Percentiles rank a stretch among this genome's conserved stretches.
Evolutionary conservation across 176 grass and related monocot genomes (phyloP).

Genomic region (Oryza nivara): DNA sequence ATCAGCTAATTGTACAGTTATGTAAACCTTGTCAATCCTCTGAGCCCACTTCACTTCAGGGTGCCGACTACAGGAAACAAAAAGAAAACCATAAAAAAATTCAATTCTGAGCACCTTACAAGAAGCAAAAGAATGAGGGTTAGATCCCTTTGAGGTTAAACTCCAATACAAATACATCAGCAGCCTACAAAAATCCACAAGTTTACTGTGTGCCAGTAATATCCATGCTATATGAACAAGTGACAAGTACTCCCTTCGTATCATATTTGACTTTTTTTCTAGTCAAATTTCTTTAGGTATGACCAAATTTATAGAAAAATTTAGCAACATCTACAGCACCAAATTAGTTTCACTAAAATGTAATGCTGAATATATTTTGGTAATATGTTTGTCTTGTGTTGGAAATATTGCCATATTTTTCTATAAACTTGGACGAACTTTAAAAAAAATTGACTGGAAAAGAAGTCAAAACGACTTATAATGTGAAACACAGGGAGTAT

Average conservation of each 20-base stretch:
- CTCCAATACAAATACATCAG: not conserved
- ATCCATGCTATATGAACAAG: not conserved
- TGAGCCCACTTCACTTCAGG: slow-evolving; percentile 94
- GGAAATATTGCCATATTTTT: no score
- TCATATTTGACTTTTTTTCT: no score
- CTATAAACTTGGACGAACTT: no score
- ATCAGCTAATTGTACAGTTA: slow-evolving; percentile 83
- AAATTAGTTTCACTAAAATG: no score
- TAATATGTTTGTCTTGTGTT: no score
- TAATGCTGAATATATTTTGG: no score
- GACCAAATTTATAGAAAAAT: no score
- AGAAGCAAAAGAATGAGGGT: not conserved
- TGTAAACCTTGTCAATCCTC: slow-evolving; percentile 87
- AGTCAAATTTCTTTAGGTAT: no score
- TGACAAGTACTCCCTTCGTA: not conserved
- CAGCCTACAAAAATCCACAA: not conserved
- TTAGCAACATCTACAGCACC: no score
- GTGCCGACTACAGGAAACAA: slow-evolving; percentile 65
- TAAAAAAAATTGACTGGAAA: no score
- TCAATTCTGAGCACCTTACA: not conserved
- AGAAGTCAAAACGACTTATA: no score
- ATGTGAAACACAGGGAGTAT: not conserved
- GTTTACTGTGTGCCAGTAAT: not conserved
- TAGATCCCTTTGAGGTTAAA: no score
- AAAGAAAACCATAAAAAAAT: slow-evolving; percentile 6